These are phyloP conservation scores for Diaporthe sp. DNA, from an alignment of 2,329 filamentous ascomycete species.

Conservation along the genomic window DNA sequence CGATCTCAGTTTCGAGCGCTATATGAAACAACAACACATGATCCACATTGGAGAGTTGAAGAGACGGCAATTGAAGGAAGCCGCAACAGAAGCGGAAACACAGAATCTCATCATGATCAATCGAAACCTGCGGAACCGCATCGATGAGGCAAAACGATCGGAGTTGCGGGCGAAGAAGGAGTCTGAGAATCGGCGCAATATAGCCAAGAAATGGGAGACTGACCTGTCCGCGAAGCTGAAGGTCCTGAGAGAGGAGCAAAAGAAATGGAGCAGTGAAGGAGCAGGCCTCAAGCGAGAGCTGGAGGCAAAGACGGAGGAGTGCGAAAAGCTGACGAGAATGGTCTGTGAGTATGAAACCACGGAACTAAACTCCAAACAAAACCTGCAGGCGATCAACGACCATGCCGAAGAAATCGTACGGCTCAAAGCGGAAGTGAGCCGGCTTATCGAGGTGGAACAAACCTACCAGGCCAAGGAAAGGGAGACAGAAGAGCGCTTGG, in stretches of 20 bases:
- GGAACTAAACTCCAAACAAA: constrained; percentile 74
- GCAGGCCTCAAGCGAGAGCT: constrained; percentile 71
- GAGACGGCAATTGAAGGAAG: constrained; percentile 80
- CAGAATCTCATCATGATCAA: constrained; percentile 86
- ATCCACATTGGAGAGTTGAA: constrained; percentile 85
- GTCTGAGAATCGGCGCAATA: constrained; percentile 77
- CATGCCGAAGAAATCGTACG: constrained; percentile 72
- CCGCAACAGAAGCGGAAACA: constrained; percentile 84
- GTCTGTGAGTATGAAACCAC: constrained; percentile 79
- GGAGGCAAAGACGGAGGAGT: constrained; percentile 69
- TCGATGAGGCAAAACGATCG: constrained; percentile 79
- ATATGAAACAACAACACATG: constrained; percentile 86
- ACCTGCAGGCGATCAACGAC: constrained; percentile 73
- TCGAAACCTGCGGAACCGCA: constrained; percentile 78
- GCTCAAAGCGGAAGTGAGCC: constrained; percentile 70
- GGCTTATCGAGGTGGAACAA: constrained; percentile 72
- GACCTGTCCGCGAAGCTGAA: constrained; percentile 78
- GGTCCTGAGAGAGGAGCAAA: constrained; percentile 77
- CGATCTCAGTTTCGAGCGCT: constrained; percentile 86
- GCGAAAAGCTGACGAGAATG: constrained; percentile 74
- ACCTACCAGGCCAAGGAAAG: constrained; percentile 75
- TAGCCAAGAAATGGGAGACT: constrained; percentile 84
- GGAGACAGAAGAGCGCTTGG: constrained; percentile 69
- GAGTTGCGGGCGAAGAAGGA: constrained; percentile 81
- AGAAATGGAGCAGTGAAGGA: constrained; percentile 72